Evolutionary conservation across 345 rosid species (phyloP).

Genomic region (Carallia brachiata): DNA sequence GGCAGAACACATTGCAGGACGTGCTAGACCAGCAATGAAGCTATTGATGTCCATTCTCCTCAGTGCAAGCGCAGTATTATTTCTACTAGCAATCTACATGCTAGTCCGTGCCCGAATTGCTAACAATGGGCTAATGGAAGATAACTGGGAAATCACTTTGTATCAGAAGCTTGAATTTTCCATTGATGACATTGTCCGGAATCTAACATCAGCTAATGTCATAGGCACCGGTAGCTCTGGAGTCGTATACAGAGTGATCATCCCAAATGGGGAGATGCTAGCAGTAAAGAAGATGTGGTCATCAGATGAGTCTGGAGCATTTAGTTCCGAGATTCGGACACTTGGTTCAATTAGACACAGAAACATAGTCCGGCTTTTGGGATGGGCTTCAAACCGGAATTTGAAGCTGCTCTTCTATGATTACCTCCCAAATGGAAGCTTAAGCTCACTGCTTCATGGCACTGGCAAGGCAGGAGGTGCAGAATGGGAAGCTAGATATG

Average conservation of each 20-base stretch:
- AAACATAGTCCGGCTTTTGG: constrained; percentile 75
- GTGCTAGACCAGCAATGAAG: constrained; percentile 49
- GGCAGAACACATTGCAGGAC: constrained; percentile 31
- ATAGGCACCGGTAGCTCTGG: constrained; percentile 98
- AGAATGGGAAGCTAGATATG: constrained; percentile 85
- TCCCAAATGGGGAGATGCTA: constrained; percentile 65
- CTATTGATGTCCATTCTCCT: constrained; percentile 60
- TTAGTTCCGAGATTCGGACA: constrained; percentile 73
- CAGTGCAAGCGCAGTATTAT: constrained; percentile 57
- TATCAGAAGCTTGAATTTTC: constrained; percentile 88
- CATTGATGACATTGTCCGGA: constrained; percentile 56
- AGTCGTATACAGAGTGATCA: constrained; percentile 72
- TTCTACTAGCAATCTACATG: constrained; percentile 58
- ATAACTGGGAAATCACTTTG: constrained; percentile 70
- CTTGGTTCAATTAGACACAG: constrained; percentile 83
- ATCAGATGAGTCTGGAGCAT: constrained; percentile 72
- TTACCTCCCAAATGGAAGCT: constrained; percentile 90
- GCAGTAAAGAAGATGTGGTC: constrained; percentile 99
- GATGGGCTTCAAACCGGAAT: constrained; percentile 76
- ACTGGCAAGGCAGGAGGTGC: constrained; percentile 61
- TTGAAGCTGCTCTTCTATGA: constrained; percentile 81
- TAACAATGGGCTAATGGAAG: constrained; percentile 31
- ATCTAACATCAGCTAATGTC: constrained; percentile 73
- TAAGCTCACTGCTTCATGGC: constrained; percentile 84
- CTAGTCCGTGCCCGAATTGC: constrained; percentile 45